Evolutionary conservation across 148 eudicot species (phyloP), one percentile per base, ranked within the genome.

Genomic region (Rhododendron griersonianum): DNA sequence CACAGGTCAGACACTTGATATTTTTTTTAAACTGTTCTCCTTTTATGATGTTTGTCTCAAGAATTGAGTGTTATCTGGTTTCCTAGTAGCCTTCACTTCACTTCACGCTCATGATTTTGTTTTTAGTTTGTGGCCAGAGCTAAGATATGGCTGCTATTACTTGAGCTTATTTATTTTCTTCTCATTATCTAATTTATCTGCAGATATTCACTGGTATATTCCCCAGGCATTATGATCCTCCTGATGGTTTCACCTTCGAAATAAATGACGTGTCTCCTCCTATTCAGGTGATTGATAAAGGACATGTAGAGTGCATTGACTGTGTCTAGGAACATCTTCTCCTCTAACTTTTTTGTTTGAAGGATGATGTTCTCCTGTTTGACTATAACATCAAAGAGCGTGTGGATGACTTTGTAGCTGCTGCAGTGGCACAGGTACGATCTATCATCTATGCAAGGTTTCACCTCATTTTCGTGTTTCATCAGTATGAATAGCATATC

Each of bases 301-400:
- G 33, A 59, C 21, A 44, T 39, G 13, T 59, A 10, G 2, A 67
- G 81, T 47, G 63, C 84, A 50, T 83, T 53, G 23, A 86, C 61
- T 44, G 77, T 87, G n/a, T 21, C 14, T n/a, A 10, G 39, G 55
- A 81, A 37, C 83, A 10, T 69, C 30, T 73, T 48, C 19, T 41
- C 44, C 25, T 19, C 13, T 25, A 44, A 69, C 2, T 35, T 39
- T 37, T 69, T 7, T 83, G 4, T 48, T 83, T 92, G 92, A 88
- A 94, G 97, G 97, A 94, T 85, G 94, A 94, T 77, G 87, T 81
- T 73, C 86, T 89, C 21, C 88, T 94, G 84, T 94, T 93, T 86
- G 97, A 93, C 85, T 93, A 93, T 84, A 94, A 94, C 90, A 94
- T 94, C 82, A 90, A 93, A 90, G 93, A 91, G 87, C 93, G 97